Evolutionary conservation across 1,284 basidiomycete genomes (phyloP), one percentile per base, ranked within the genome.

Genomic region (Cryptococcus sp.): DNA sequence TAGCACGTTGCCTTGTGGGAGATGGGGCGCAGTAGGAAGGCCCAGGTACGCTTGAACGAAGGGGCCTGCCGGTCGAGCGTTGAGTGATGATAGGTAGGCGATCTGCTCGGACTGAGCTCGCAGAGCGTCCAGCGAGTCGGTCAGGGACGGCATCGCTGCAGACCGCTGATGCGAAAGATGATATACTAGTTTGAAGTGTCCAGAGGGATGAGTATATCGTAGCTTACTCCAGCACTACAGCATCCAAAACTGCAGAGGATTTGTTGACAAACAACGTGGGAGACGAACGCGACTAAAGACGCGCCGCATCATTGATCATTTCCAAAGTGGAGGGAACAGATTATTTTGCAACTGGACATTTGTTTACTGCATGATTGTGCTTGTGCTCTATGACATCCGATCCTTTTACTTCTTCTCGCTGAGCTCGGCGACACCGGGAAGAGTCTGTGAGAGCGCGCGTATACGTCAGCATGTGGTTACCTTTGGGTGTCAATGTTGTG

Each of bases 361-460:
- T 45, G 42, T 45, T 19, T n/a, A 45, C 42, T 45, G 42, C 42
- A 45, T 45, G 42, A n/a, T 45, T 45, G 22, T 22, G 42, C 42
- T 19, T 22, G 42, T 22, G 17, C 46, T 55, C 38, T 41, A 49
- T 41, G 35, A 20, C 4, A 22, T 30, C 50, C 38, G 30, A 19
- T 48, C 19, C 39, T 47, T 54, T 64, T 68, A 77, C 63, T 77
- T 70, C 80, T 85, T 87, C 79, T 85, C 85, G 65, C 88, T 90
- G 67, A 93, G 81, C 69, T 87, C 90, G 19, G 87, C 88, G 64
- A 93, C 90, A 78, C 91, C 91, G 59, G 91, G 91, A 40, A 93
- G 84, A 40, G 81, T 85, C 90, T 91, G 52, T 41, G 15, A 39
- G 43, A 35, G 52, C 20, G 38, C 63, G 59, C 47, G 39, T 57